These are phyloP conservation scores for Lentinula boryana DNA, from an alignment of 768 basidiomycete genomes.

Conservation along the genomic window DNA sequence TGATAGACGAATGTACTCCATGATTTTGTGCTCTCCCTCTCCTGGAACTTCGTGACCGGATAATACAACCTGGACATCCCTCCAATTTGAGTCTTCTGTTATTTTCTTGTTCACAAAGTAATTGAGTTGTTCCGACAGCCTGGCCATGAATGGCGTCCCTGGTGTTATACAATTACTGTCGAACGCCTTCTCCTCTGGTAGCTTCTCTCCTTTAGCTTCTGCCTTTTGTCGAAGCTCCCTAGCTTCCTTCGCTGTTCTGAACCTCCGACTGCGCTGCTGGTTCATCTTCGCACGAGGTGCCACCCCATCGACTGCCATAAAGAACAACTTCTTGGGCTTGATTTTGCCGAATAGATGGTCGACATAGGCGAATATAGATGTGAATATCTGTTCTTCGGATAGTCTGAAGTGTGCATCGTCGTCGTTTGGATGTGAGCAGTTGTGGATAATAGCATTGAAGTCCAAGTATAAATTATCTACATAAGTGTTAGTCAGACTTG, in stretches of 20 bases:
- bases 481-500: constrained; percentile 9
- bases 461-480: constrained; percentile 89
- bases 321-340: constrained; percentile 95
- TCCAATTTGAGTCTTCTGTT: constrained; percentile 93
- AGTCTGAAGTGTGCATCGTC: constrained; percentile 93
- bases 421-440: constrained; percentile 96
- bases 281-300: constrained; percentile 99
- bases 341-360: constrained; percentile 96
- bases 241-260: constrained; percentile 91
- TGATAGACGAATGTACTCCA: constrained; percentile 95
- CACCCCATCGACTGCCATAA: constrained; percentile 98
- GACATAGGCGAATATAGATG: constrained; percentile 94
- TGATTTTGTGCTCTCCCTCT: constrained; percentile 99
- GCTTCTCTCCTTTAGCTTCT: constrained; percentile 78
- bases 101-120: constrained; percentile 99
- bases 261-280: constrained; percentile 90
- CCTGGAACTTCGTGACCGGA: constrained; percentile 98
- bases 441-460: constrained; percentile 91
- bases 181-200: constrained; percentile 93
- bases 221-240: constrained; percentile 86
- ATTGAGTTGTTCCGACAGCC: constrained; percentile 83
- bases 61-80: constrained; percentile 84
- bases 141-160: constrained; percentile 96
- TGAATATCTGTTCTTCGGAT: constrained; percentile 96
- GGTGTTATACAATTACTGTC: constrained; percentile 99